A percentile compares a stretch with the other conserved stretches of the same genome.
phyloP scores from a whole-genome alignment of 1,139 yeast species.

The Yamadazyma trypodendri region DNA sequence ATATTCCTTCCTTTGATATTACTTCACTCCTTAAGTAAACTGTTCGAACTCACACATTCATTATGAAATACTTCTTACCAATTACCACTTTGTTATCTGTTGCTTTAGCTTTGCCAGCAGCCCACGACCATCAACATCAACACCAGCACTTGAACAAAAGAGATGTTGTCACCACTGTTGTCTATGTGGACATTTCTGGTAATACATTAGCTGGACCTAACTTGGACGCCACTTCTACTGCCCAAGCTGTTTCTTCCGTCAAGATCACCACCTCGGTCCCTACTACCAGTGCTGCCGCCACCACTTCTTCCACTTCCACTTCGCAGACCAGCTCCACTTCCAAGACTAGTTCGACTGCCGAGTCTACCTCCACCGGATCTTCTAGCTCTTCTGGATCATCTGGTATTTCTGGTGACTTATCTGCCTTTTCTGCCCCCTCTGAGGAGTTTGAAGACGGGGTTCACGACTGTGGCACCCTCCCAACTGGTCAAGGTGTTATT shows the following conservation, averaged over 20 bases:
- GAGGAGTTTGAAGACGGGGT: conserved; percentile 76
- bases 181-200: conserved; percentile 41
- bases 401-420: conserved; percentile 55
- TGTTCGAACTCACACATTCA: conserved; percentile 4
- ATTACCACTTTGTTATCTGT: conserved; percentile 40
- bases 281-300: conserved; percentile 3
- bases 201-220: conserved; percentile 22
- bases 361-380: conserved; percentile 19
- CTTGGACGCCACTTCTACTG: conserved; percentile 8
- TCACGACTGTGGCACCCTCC: conserved; percentile 73
- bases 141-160: conserved; percentile 37
- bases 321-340: conserved; percentile 14
- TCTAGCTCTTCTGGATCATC: conserved; percentile 26
- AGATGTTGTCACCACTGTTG: conserved; percentile 38
- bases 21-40: conserved; percentile 1
- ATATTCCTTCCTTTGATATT: conserved; percentile 4
- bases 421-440: conserved; percentile 52
- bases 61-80: conserved; percentile 32
- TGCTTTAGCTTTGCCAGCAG: conserved; percentile 48
- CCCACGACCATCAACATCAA: conserved; percentile 29
- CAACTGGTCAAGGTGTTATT: conserved; percentile 89
- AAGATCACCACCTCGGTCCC: conserved; percentile 6
- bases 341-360: conserved; percentile 23
- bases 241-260: conserved; percentile 5
- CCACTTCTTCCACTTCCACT: conserved; percentile 12